phyloP scores from a whole-genome alignment of 345 rosid species.

The Populus euphratica region DNA sequence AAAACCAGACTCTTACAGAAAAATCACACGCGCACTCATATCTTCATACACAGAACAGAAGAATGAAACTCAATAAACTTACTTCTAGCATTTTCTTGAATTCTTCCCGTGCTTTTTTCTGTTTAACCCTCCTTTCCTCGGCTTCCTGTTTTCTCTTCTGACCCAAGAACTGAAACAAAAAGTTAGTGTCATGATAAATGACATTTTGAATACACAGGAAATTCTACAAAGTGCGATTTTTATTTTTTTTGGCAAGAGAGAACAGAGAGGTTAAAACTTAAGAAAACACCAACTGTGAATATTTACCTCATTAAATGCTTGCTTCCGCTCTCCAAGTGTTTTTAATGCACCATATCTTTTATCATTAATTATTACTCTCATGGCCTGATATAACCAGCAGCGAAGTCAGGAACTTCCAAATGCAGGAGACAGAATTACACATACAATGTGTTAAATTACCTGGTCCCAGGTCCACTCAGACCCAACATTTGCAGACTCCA shows the following conservation, averaged over 20 bases:
- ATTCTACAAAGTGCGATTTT: constrained; percentile 14
- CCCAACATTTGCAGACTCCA: constrained; percentile 76
- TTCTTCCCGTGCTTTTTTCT: constrained; percentile 71
- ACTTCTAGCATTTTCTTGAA: constrained; percentile 86
- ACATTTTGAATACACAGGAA: neutral
- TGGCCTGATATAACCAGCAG: constrained; percentile 48
- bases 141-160: constrained; percentile 74
- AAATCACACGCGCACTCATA: neutral
- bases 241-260: constrained; percentile 7
- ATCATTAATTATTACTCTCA: constrained; percentile 85
- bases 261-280: neutral
- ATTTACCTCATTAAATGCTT: constrained; percentile 83
- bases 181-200: constrained; percentile 1
- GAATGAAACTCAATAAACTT: constrained; percentile 24
- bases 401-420: constrained; percentile 21
- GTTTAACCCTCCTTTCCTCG: constrained; percentile 71
- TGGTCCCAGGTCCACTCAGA: constrained; percentile 99
- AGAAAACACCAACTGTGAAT: neutral
- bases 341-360: constrained; percentile 83
- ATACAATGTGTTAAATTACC: constrained; percentile 38
- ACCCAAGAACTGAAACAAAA: constrained; percentile 57
- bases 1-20: neutral
- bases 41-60: neutral
- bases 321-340: constrained; percentile 96
- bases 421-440: constrained; percentile 7